phyloP scores from a whole-genome alignment of 73 alveolate genomes.

The Tetrahymena malaccensis region DNA sequence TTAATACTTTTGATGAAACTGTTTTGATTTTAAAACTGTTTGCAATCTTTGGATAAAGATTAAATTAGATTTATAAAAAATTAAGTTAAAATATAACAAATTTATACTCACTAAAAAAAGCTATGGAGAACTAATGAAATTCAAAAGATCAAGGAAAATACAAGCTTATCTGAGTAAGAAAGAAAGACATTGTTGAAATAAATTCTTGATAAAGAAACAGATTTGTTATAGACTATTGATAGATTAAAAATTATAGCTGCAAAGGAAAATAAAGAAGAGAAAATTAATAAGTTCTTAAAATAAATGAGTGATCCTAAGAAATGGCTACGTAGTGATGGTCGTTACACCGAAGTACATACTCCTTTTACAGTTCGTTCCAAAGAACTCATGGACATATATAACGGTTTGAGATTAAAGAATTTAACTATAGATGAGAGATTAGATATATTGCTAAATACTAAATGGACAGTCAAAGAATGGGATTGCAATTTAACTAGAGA shows the following conservation, averaged over 20 bases:
- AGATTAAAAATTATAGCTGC: slow-evolving; percentile 94
- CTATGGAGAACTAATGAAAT: slow-evolving; percentile 88
- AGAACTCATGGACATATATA: slow-evolving; percentile 96
- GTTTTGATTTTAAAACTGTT: background rate
- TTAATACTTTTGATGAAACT: background rate
- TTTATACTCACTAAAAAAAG: background rate
- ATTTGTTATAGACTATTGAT: slow-evolving; percentile 95
- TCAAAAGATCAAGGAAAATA: slow-evolving; percentile 75
- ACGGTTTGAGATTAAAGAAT: slow-evolving; percentile 75
- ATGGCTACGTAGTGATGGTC: slow-evolving; percentile 74
- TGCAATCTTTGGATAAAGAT: background rate
- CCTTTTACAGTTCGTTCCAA: slow-evolving; percentile 91
- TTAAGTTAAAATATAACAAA: too few species aligned
- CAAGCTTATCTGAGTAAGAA: slow-evolving; percentile 41
- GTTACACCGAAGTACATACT: slow-evolving; percentile 93
- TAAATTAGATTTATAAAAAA: background rate
- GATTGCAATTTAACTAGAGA: slow-evolving; percentile 97
- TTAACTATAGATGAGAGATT: slow-evolving; percentile 91
- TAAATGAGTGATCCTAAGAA: slow-evolving; percentile 92
- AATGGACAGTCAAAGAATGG: slow-evolving; percentile 98
- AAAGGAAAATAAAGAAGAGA: slow-evolving; percentile 82
- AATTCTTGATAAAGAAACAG: slow-evolving; percentile 95
- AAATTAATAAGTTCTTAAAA: slow-evolving; percentile 84
- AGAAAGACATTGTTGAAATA: slow-evolving; percentile 87
- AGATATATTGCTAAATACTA: slow-evolving; percentile 89